These are phyloP conservation scores for Biancaea sappan DNA, from an alignment of 306 rosid genomes.

Conservation along the genomic window DNA sequence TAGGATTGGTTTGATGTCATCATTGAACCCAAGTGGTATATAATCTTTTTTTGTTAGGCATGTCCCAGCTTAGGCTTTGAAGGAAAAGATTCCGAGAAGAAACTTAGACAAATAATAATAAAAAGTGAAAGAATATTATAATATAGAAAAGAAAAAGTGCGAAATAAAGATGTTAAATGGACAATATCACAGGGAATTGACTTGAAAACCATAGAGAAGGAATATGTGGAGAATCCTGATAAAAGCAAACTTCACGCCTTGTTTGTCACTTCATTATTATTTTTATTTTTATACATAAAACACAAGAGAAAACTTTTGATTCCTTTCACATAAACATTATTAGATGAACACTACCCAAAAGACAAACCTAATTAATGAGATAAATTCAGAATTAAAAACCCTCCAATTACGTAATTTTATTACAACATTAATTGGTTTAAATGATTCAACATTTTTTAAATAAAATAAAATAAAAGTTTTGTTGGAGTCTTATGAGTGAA, in stretches of 20 bases:
- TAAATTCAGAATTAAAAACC: too few relatives aligned
- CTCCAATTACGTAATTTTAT: too few relatives aligned
- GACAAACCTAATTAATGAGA: not conserved
- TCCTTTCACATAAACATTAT: not conserved
- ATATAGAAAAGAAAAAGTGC: not conserved
- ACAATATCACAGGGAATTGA: not conserved
- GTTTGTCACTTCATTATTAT: slow-evolving; percentile 34
- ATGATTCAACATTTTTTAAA: too few relatives aligned
- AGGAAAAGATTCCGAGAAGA: slow-evolving; percentile 21
- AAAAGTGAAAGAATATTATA: not conserved
- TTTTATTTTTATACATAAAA: not conserved
- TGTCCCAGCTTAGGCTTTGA: slow-evolving; percentile 22
- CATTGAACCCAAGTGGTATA: slow-evolving; percentile 1
- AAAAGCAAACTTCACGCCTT: slow-evolving; percentile 47
- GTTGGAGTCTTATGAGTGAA: too few relatives aligned
- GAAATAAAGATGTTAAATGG: not conserved
- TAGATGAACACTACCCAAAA: not conserved
- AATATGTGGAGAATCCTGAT: slow-evolving; percentile 51
- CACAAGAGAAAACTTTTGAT: not conserved
- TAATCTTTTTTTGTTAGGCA: too few relatives aligned
- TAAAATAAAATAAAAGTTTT: too few relatives aligned
- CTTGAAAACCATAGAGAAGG: slow-evolving; percentile 1
- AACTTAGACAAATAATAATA: not conserved
- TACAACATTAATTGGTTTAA: too few relatives aligned
- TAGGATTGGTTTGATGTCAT: not conserved